phyloP scores from a whole-genome alignment of 179 eudicot species.

The Dionaea muscipula region DNA sequence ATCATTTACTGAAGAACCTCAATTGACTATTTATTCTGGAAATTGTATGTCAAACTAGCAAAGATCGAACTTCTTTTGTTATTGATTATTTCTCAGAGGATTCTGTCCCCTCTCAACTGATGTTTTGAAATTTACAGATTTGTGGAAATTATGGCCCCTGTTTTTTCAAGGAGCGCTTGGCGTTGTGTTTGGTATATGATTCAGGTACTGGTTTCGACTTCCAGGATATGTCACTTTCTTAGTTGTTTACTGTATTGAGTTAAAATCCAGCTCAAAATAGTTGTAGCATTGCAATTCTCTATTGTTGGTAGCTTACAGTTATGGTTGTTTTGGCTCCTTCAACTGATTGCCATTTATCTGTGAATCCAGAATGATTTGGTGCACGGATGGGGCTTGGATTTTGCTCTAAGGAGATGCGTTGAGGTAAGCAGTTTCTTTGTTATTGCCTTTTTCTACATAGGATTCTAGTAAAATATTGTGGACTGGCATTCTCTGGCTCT shows the following conservation, averaged over 20 bases:
- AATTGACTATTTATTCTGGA: no score
- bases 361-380: conserved; percentile 78
- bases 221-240: not conserved
- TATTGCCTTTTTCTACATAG: no score
- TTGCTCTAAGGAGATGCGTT: conserved; percentile 91
- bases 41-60: no score
- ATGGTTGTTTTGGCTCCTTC: not conserved
- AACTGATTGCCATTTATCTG: conserved; percentile 8
- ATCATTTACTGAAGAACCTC: no score
- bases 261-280: no score
- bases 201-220: conserved; percentile 45
- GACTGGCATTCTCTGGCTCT: no score
- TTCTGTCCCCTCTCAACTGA: not conserved
- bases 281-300: no score
- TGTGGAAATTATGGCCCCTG: conserved; percentile 98
- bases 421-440: conserved; percentile 35
- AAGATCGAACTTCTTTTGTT: no score
- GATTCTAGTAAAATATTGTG: no score
- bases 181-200: conserved; percentile 97
- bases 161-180: conserved; percentile 88
- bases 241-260: not conserved
- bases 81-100: not conserved
- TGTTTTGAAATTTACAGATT: conserved; percentile 38
- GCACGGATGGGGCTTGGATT: conserved; percentile 98
- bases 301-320: no score